Base-by-base conservation (phyloP, 2,329 filamentous ascomycete species). In the Ophiocordyceps sinensis region DNA sequence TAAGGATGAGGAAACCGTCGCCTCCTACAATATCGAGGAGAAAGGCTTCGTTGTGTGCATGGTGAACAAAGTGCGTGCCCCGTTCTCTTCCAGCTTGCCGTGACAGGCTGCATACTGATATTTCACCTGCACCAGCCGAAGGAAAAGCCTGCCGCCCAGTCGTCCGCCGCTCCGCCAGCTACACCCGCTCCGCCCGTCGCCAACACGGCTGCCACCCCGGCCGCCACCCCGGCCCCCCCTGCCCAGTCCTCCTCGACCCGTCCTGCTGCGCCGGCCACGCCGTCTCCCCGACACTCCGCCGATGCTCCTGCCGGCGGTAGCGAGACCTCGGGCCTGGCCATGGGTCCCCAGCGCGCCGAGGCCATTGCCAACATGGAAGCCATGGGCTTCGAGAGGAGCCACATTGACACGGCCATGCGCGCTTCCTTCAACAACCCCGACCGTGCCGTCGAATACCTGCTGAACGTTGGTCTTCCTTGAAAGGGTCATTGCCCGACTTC, bases 11-110 rank as follows among this genome's bases (percentile, higher is more conserved):
- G 91, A 95, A 59, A 94, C 88, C 3, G 84, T 98, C 53, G 86
- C 87, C 63, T 88, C 85, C 34, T 96, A 96, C 71, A 94, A 86
- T 66, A 96, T 98, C 48, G 89, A 98, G 66, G 91, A 96, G 75
- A 98, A 96, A 73, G 91, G 91, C 31, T 98, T 96, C 62, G 87
- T 98, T 55, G 91, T 98, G 45, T 98, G 91, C 69, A 94, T 98
- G 79, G 81, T 94, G 54, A 86, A 85, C 60, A 96, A 96, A 84
- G 88, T 94, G 68, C 47, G 63, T 3, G 6, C 14, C 14, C 23
- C 23, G 12, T 40, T 1, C 29, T 37, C 36, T 28, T 19, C 30
- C n/a, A 12, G 2, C 23, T 28, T n/a, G n/a, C 28, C 11, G 10
- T 15, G 19, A 10, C 2, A 26, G 28, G 7, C 15, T n/a, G 7